A percentile compares a stretch with the other conserved stretches of the same genome.
Evolutionary conservation across 2,329 filamentous ascomycete species (phyloP).

Genomic region (Cytospora paraplurivora): DNA sequence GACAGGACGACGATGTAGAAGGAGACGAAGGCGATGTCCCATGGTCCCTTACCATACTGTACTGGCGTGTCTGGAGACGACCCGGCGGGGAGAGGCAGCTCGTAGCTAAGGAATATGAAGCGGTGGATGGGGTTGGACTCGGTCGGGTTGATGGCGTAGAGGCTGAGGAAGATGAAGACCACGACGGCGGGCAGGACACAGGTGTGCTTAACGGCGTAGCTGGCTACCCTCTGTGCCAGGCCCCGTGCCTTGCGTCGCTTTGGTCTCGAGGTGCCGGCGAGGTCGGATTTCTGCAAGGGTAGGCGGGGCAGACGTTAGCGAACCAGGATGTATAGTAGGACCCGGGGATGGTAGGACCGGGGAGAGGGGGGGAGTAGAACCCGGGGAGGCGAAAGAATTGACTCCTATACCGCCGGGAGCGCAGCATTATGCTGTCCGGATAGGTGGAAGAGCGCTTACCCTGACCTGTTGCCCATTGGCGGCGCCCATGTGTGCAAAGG

Average conservation of each 20-base stretch:
- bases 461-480: slow-evolving; percentile 27
- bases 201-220: slow-evolving; percentile 58
- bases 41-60: slow-evolving; percentile 87
- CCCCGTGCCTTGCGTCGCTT: slow-evolving; percentile 60
- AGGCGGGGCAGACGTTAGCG: slow-evolving; percentile 27
- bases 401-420: background rate
- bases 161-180: slow-evolving; percentile 61
- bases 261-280: slow-evolving; percentile 43
- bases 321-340: background rate
- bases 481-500: slow-evolving; percentile 48
- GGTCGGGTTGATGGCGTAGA: slow-evolving; percentile 76
- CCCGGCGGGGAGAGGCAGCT: slow-evolving; percentile 56
- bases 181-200: slow-evolving; percentile 70
- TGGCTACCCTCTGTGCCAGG: slow-evolving; percentile 55
- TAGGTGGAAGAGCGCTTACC: slow-evolving; percentile 4
- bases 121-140: slow-evolving; percentile 76
- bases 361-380: too few species aligned
- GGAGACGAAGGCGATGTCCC: slow-evolving; percentile 81
- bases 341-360: too few species aligned
- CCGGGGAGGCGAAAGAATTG: background rate
- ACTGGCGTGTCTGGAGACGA: slow-evolving; percentile 46
- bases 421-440: background rate
- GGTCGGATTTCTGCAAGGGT: slow-evolving; percentile 28
- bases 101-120: slow-evolving; percentile 91
- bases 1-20: slow-evolving; percentile 91